Evolutionary conservation across 2,329 filamentous ascomycete genomes (phyloP).

Genomic region (Thielaviopsis populi): DNA sequence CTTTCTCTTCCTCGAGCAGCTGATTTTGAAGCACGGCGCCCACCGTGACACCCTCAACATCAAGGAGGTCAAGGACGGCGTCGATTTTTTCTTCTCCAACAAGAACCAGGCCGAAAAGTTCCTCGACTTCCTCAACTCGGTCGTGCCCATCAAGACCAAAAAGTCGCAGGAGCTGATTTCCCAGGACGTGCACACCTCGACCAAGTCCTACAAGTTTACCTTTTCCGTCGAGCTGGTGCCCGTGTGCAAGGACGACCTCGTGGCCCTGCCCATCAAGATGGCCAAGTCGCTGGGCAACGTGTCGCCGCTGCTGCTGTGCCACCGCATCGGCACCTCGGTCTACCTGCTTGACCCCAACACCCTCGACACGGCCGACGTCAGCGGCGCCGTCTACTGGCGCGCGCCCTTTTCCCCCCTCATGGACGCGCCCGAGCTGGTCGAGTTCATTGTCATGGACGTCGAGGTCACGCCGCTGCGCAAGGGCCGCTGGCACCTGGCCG

Average conservation of each 20-base stretch:
- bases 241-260: slow-evolving; percentile 92
- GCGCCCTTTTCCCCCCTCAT: slow-evolving; percentile 71
- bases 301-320: slow-evolving; percentile 68
- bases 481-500: slow-evolving; percentile 71
- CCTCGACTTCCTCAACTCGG: slow-evolving; percentile 74
- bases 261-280: slow-evolving; percentile 80
- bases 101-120: slow-evolving; percentile 87
- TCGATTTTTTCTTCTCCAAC: slow-evolving; percentile 88
- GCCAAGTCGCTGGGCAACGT: slow-evolving; percentile 84
- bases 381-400: slow-evolving; percentile 75
- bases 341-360: slow-evolving; percentile 84
- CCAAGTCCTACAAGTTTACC: slow-evolving; percentile 87
- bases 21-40: slow-evolving; percentile 86
- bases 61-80: slow-evolving; percentile 86
- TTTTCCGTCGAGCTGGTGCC: slow-evolving; percentile 82
- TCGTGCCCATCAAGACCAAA: slow-evolving; percentile 63
- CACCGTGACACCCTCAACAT: slow-evolving; percentile 95
- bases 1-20: slow-evolving; percentile 63
- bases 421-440: slow-evolving; percentile 69
- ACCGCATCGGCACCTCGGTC: slow-evolving; percentile 75
- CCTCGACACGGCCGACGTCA: slow-evolving; percentile 78
- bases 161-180: slow-evolving; percentile 77
- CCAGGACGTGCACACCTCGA: slow-evolving; percentile 78
- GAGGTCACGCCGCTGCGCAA: slow-evolving; percentile 61
- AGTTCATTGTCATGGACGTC: slow-evolving; percentile 92